These are phyloP conservation scores for Saccharomycopsis sp. DNA, from an alignment of 805 yeast species.

Conservation along the genomic window DNA sequence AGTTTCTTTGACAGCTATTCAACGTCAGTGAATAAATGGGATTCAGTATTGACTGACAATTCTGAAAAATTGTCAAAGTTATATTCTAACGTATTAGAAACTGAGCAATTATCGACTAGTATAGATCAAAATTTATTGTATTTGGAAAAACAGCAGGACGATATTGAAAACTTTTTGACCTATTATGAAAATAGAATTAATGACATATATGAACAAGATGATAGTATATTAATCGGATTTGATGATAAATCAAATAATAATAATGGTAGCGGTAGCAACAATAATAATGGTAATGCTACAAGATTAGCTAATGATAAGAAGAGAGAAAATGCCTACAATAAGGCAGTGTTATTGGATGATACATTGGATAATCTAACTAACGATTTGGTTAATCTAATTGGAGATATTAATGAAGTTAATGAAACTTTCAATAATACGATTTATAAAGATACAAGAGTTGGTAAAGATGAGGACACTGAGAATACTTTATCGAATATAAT, in stretches of 20 bases:
- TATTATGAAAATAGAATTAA: constrained; percentile 76
- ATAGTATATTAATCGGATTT: constrained; percentile 20
- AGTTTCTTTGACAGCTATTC: constrained; percentile 72
- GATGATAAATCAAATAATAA: constrained; percentile 26
- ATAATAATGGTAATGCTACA: constrained; percentile 1
- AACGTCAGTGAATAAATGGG: constrained; percentile 76
- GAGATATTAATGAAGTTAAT: constrained; percentile 78
- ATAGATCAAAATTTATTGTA: constrained; percentile 83
- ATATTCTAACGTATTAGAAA: constrained; percentile 68
- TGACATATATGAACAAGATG: constrained; percentile 22
- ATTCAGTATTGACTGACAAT: constrained; percentile 70
- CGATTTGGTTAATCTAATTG: constrained; percentile 66
- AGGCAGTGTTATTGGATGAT: constrained; percentile 80
- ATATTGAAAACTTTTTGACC: constrained; percentile 72
- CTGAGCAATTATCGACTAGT: constrained; percentile 77
- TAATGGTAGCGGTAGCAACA: background rate
- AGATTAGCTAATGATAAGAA: constrained; percentile 61
- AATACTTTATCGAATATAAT: constrained; percentile 62
- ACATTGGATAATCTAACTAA: constrained; percentile 71
- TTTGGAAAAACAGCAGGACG: constrained; percentile 88
- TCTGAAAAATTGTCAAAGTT: constrained; percentile 78
- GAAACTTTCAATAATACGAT: constrained; percentile 67
- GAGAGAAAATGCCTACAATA: constrained; percentile 80
- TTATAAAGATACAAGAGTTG: constrained; percentile 28
- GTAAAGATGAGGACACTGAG: constrained; percentile 33